A percentile compares a stretch with the other conserved stretches of the same genome.
phyloP scores from a whole-genome alignment of 257 asterid species.

The Avicennia marina region DNA sequence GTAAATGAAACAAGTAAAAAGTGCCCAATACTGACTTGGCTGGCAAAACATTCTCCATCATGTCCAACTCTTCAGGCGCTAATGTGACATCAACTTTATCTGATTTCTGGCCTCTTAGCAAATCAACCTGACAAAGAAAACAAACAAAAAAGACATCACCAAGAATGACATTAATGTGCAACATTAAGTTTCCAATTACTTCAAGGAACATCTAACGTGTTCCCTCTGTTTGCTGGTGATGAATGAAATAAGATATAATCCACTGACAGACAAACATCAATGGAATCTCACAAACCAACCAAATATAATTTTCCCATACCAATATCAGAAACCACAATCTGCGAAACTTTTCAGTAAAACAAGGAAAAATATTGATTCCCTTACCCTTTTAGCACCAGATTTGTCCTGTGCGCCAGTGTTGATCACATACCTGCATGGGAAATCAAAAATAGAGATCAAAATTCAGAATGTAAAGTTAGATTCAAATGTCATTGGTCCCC shows the following conservation, averaged over 20 bases:
- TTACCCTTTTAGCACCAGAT: slow-evolving; percentile 86
- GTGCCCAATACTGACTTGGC: slow-evolving; percentile 78
- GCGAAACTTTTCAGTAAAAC: not conserved
- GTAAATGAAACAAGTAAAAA: too few relatives aligned
- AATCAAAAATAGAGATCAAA: slow-evolving; percentile 7
- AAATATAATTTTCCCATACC: too few relatives aligned
- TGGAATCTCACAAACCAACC: too few relatives aligned
- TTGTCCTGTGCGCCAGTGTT: slow-evolving; percentile 89
- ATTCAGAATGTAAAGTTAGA: not conserved
- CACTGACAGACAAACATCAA: too few relatives aligned
- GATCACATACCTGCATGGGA: slow-evolving; percentile 62
- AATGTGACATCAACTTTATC: slow-evolving; percentile 88
- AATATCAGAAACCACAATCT: too few relatives aligned
- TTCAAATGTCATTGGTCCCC: not conserved
- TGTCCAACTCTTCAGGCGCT: slow-evolving; percentile 89
- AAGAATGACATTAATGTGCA: not conserved
- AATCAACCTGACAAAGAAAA: slow-evolving; percentile 56
- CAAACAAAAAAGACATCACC: not conserved
- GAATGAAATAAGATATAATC: too few relatives aligned
- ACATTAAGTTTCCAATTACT: too few relatives aligned
- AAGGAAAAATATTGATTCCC: not conserved
- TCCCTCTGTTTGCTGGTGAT: too few relatives aligned
- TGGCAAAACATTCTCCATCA: slow-evolving; percentile 86
- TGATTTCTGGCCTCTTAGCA: slow-evolving; percentile 85
- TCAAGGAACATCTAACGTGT: too few relatives aligned